Base-by-base conservation (phyloP, 768 basidiomycete genomes). In the Suillus spraguei region DNA sequence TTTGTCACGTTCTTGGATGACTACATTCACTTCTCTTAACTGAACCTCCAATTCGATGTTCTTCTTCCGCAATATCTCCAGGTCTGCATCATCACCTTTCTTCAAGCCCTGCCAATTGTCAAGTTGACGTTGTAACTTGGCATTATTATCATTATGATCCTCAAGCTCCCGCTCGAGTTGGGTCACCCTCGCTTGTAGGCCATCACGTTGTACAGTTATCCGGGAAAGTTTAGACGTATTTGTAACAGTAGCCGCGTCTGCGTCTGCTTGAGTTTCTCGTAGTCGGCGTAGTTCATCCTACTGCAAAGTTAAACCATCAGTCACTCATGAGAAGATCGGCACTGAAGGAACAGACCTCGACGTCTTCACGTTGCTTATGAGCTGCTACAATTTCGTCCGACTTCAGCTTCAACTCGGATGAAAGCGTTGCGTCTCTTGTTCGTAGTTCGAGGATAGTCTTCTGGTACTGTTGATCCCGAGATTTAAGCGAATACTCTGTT, bases 101-200 rank as follows among this genome's bases (percentile, higher is more conserved):
- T 92, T 91, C 20, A 91, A 73, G 33, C 73, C 81, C 68, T 89
- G 81, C 89, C 89, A 91, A 69, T 87, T 85, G 47, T 84, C 83
- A 10, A 92, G 76, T 67, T 93, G 91, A 17, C 82, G 81, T 58
- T 83, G 81, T 42, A 91, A 76, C 47, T 88, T 83, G 5, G 75
- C 74, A 55, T 82, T 83, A 11, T 81, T 80, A 7, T 85, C 83
- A 64, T 85, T 83, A 28, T 85, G 79, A 46, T 90, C 88, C 47
- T 85, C 82, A 60, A 87, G 83, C 39, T 78, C 70, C 52, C 80
- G 81, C 63, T 88, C 81, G 42, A 91, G 79, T 36, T 88, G 87
- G 0, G 78, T 75, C 46, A 81, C 78, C 56, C 80, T 80, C 24
- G 83, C 78, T 52, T 84, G 79, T 22, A 85, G 78, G 41, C 83